Percentiles rank a stretch among this genome's conserved stretches.
These are phyloP conservation scores for Colletotrichum tropicale DNA, from an alignment of 2,329 filamentous ascomycete species.

Conservation along the genomic window DNA sequence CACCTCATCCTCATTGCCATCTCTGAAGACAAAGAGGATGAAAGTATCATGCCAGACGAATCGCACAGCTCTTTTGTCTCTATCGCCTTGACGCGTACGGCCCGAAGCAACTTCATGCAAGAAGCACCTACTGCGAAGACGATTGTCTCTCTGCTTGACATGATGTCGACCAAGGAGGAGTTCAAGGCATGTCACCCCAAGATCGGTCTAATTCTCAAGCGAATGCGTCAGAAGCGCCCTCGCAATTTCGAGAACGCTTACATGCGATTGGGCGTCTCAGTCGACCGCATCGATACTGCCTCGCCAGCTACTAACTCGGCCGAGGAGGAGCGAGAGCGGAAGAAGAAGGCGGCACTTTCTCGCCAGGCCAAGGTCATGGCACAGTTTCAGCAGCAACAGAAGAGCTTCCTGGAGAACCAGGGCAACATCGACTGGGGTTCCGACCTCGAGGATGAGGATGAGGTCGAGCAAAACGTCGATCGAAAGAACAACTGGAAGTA, in stretches of 20 bases:
- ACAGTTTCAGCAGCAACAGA: conserved; percentile 96
- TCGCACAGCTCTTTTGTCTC: conserved; percentile 71
- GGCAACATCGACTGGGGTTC: conserved; percentile 84
- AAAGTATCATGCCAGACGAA: conserved; percentile 53
- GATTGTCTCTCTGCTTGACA: conserved; percentile 67
- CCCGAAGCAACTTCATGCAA: conserved; percentile 64
- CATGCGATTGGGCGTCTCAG: conserved; percentile 65
- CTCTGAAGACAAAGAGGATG: conserved; percentile 74
- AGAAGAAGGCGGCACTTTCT: conserved; percentile 89
- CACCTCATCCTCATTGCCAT: conserved; percentile 88
- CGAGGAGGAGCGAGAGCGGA: conserved; percentile 78
- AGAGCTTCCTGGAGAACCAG: conserved; percentile 90
- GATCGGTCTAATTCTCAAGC: conserved; percentile 80
- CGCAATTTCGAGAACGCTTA: conserved; percentile 74
- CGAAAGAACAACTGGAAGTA: conserved; percentile 85
- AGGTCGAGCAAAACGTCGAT: conserved; percentile 70
- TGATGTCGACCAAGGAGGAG: conserved; percentile 70
- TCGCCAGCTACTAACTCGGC: conserved; percentile 75
- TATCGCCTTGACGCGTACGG: conserved; percentile 69
- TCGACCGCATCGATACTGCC: conserved; percentile 80
- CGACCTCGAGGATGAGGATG: conserved; percentile 78
- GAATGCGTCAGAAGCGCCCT: conserved; percentile 84
- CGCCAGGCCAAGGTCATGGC: conserved; percentile 96
- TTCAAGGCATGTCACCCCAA: conserved; percentile 86
- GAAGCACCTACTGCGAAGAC: conserved; percentile 63